Evolutionary conservation across 2,329 filamentous ascomycete species (phyloP).

Genomic region (Penicillium sp.): DNA sequence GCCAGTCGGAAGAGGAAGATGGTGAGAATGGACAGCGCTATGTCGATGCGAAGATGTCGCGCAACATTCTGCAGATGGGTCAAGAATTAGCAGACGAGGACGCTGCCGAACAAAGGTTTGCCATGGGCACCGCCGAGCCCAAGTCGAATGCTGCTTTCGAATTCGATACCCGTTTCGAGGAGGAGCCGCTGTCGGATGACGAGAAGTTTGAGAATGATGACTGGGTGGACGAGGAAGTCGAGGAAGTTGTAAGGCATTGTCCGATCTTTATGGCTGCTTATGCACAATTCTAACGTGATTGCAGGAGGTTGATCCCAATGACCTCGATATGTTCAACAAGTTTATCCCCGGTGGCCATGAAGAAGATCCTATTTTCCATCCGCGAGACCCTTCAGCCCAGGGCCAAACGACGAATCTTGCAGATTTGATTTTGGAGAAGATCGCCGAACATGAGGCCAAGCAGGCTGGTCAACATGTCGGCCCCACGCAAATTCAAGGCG

Average conservation of each 20-base stretch:
- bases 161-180: conserved; percentile 70
- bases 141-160: conserved; percentile 64
- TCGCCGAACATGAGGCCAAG: conserved; percentile 79
- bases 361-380: conserved; percentile 66
- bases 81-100: conserved; percentile 85
- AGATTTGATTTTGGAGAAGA: conserved; percentile 89
- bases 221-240: conserved; percentile 70
- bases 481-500: conserved; percentile 45
- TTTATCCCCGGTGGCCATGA: conserved; percentile 70
- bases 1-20: conserved; percentile 56
- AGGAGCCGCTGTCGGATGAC: conserved; percentile 46
- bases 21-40: conserved; percentile 63
- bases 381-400: conserved; percentile 45
- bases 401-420: conserved; percentile 72
- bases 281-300: conserved; percentile 11
- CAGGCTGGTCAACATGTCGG: conserved; percentile 44
- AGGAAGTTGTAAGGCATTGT: conserved; percentile 37
- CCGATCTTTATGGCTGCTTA: background rate
- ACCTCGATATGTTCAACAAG: conserved; percentile 84
- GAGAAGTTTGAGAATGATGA: conserved; percentile 56
- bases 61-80: conserved; percentile 83
- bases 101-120: conserved; percentile 46
- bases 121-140: conserved; percentile 38
- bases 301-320: conserved; percentile 78
- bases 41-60: conserved; percentile 81